Conservation (phyloP, 352 stramenopile species). For the Globisporangium viniferum region DNA sequence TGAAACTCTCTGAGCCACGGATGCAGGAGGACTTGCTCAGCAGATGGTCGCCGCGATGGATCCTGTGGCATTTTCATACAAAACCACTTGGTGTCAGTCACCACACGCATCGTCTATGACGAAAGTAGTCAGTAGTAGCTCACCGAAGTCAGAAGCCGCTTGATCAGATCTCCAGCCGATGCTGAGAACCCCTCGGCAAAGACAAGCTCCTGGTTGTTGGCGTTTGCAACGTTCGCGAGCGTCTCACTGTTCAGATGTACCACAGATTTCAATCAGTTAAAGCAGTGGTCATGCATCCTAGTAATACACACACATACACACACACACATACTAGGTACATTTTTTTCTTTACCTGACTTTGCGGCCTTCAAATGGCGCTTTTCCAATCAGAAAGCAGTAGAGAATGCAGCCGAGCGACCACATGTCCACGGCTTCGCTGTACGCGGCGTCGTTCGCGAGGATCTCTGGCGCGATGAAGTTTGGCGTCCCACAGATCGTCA, state of each 20-base stretch:
- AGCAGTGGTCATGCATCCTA: neutral
- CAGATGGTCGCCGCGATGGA: constrained; percentile 35
- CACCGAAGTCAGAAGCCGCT: constrained; percentile 51
- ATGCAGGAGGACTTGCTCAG: constrained; percentile 50
- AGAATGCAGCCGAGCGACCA: constrained; percentile 84
- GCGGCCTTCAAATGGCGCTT: constrained; percentile 67
- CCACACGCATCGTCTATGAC: neutral
- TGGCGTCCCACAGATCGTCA: constrained; percentile 75
- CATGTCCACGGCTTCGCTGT: constrained; percentile 66
- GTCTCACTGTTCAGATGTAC: constrained; percentile 40
- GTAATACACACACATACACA: neutral
- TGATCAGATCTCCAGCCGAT: constrained; percentile 56
- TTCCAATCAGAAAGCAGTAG: constrained; percentile 61
- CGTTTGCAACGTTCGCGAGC: constrained; percentile 66
- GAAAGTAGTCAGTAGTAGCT: neutral
- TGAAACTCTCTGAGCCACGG: constrained; percentile 54
- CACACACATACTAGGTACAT: neutral
- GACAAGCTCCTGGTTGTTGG: constrained; percentile 30
- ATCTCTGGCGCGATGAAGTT: constrained; percentile 85
- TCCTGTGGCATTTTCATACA: constrained; percentile 24
- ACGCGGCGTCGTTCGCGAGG: constrained; percentile 35
- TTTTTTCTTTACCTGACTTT: constrained; percentile 49
- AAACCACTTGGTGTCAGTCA: neutral
- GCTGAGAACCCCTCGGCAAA: constrained; percentile 59
- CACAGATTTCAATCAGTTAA: neutral